A percentile compares a stretch with the other conserved stretches of the same genome.
Conservation (phyloP, 2,329 filamentous ascomycete genomes). For the Colletotrichum sp. region DNA sequence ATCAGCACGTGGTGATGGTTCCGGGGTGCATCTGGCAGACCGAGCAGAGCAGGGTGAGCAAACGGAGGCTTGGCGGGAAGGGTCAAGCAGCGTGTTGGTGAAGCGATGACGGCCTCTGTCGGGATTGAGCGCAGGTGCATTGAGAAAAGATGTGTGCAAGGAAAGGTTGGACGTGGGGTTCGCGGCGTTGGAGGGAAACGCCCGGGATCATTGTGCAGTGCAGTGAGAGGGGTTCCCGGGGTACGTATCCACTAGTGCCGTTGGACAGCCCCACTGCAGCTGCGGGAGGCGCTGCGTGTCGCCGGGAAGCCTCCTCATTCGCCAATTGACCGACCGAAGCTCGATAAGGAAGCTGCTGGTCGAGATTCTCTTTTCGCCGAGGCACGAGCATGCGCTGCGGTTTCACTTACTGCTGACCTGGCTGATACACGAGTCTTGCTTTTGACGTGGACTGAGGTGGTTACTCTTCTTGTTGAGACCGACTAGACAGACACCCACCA, state of each 20-base stretch:
- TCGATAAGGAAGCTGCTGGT: background rate
- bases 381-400: background rate
- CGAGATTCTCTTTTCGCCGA: background rate
- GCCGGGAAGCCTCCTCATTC: background rate
- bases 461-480: background rate
- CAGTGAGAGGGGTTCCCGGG: background rate
- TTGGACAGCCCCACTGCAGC: background rate
- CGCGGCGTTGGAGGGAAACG: background rate
- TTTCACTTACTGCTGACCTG: background rate
- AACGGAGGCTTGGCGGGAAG: background rate
- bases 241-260: background rate
- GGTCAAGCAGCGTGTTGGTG: background rate
- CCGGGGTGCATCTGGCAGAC: background rate
- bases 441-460: background rate
- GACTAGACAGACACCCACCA: background rate
- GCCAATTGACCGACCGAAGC: conserved; percentile 2
- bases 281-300: background rate
- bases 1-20: conserved; percentile 5
- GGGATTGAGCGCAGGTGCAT: background rate
- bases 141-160: background rate
- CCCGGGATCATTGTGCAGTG: background rate
- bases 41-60: background rate
- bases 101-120: background rate
- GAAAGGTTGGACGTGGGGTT: background rate
- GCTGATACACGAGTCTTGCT: background rate